Evolutionary conservation across 2,329 filamentous ascomycete species (phyloP).

Genomic region (Niveomyces coronatus): DNA sequence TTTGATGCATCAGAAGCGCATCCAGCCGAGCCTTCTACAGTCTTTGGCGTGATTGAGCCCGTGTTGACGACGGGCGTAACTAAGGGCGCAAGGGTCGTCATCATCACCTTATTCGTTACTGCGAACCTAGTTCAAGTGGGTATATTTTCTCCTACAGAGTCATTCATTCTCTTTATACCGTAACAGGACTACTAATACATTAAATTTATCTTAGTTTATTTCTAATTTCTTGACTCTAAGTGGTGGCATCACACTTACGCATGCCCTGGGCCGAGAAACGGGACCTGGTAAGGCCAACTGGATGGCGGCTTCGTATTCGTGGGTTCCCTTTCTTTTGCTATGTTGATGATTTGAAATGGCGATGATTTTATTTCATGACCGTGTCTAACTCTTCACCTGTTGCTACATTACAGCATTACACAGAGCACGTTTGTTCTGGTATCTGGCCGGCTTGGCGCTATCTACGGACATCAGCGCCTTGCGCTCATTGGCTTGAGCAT

Average conservation of each 20-base stretch:
- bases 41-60: background rate
- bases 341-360: no score
- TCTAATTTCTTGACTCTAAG: slow-evolving; percentile 21
- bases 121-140: background rate
- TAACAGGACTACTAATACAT: background rate
- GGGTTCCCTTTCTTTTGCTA: slow-evolving; percentile 11
- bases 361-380: no score
- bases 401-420: slow-evolving; percentile 34
- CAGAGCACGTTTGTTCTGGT: slow-evolving; percentile 43
- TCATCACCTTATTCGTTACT: background rate
- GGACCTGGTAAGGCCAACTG: slow-evolving; percentile 26
- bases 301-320: slow-evolving; percentile 30
- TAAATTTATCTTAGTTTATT: slow-evolving; percentile 15
- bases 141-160: background rate
- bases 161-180: background rate
- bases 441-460: slow-evolving; percentile 39
- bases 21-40: background rate
- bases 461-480: slow-evolving; percentile 41
- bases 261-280: slow-evolving; percentile 17
- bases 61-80: background rate
- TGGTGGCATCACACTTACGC: slow-evolving; percentile 19
- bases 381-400: no score
- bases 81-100: background rate
- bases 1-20: no score
- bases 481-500: slow-evolving; percentile 32